Base-by-base conservation (phyloP, 352 stramenopile species). In the Thalassiosira hispida region DNA sequence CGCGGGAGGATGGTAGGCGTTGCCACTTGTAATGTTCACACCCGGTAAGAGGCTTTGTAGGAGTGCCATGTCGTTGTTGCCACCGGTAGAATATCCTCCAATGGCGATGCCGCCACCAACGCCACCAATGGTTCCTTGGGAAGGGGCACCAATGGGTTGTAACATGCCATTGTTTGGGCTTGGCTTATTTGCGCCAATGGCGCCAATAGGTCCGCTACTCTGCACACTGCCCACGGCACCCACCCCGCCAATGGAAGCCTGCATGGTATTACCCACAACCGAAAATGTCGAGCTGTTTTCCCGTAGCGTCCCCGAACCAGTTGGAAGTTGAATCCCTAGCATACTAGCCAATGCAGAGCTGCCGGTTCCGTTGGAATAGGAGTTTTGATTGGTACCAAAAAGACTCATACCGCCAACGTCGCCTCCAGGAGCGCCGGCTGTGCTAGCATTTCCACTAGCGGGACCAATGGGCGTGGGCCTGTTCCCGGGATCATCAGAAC, bases 11-110 rank as follows among this genome's bases (percentile, higher is more conserved):
- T 55, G 71, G 52, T 83, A 69, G 5, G 63, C 22, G 64, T 84
- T 82, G 23, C 89, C 87, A 76, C 82, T 91, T 2, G 89, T 94
- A 56, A 94, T 91, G 65, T 92, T 90, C 9, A 94, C 89, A 53
- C 86, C 86, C 18, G 89, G 89, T 23, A 94, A 77, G 7, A 94
- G 77, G 53, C 82, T 92, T 69, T 94, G 89, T 5, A 94, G 72
- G 46, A 94, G 81, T 33, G 89, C 89, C 69, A 94, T 90, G 60
- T 94, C 89, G 77, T 79, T 91, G 52, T 86, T 88, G 25, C 75
- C 83, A 42, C 72, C 79, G 16, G 63, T 78, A 18, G 61, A 46
- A 70, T 79, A 74, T 31, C 82, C 81, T 49, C 87, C 87, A 79
- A 92, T 92, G 9, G 83, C 47, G 49, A 91, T 60, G 22, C 85